phyloP scores from a whole-genome alignment of 352 stramenopile species.

The Phytophthora constricta region DNA sequence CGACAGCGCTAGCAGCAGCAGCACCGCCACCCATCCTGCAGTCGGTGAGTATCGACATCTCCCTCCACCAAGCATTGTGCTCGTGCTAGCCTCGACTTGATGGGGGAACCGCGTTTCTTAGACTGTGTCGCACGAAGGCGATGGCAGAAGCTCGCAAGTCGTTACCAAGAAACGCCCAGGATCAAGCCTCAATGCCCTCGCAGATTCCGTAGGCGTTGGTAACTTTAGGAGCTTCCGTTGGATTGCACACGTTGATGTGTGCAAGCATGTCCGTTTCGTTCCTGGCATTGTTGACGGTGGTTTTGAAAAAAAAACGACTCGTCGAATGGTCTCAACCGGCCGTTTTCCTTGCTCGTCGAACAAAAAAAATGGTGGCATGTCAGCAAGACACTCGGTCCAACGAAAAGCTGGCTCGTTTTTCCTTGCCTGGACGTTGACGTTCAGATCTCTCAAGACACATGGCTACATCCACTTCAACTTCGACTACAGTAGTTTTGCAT shows the following conservation, averaged over 20 bases:
- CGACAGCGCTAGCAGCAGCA: slow-evolving; percentile 25
- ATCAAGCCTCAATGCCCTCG: no score
- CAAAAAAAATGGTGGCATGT: no score
- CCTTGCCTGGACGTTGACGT: no score
- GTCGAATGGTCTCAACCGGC: no score
- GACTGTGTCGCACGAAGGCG: neutral
- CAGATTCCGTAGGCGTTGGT: no score
- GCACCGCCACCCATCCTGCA: slow-evolving; percentile 28
- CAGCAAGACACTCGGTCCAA: no score
- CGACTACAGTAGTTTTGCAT: no score
- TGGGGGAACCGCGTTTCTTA: slow-evolving; percentile 3
- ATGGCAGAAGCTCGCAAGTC: neutral
- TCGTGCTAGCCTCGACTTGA: neutral
- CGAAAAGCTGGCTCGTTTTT: no score
- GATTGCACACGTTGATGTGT: no score
- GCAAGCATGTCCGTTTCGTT: neutral
- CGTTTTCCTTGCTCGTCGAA: no score
- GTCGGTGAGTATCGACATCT: slow-evolving; percentile 14
- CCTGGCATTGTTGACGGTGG: neutral
- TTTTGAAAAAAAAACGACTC: neutral
- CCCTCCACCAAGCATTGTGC: slow-evolving; percentile 18
- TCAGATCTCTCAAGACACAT: neutral
- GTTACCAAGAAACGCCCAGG: neutral
- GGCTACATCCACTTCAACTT: neutral
- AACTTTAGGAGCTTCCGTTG: no score